Conservation (phyloP, 345 rosid species). For the Eucalyptus camaldulensis region DNA sequence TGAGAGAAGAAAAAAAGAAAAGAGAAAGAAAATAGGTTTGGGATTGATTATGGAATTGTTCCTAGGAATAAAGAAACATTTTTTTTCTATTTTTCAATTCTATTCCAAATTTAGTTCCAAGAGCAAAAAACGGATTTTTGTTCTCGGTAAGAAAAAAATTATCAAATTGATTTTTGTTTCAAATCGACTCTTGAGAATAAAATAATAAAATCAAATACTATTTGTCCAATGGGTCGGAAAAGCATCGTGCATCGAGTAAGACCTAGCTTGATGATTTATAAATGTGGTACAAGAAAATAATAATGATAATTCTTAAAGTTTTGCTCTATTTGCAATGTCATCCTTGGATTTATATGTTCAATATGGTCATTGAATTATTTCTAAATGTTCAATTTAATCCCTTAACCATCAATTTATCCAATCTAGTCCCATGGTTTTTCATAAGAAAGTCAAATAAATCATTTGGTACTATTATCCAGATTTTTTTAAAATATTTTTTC, state of each 20-base stretch:
- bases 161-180: too few relatives aligned
- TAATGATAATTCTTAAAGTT: not conserved
- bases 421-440: not conserved
- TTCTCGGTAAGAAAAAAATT: rapidly evolving
- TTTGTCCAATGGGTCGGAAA: not conserved
- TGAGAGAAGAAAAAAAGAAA: too few relatives aligned
- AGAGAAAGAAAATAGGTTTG: too few relatives aligned
- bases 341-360: rapidly evolving
- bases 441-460: not conserved
- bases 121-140: rapidly evolving
- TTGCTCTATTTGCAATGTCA: not conserved
- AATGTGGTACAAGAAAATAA: not conserved
- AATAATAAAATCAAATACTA: rapidly evolving
- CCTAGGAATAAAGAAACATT: too few relatives aligned
- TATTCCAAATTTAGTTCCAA: rapidly evolving
- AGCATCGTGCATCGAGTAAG: rapidly evolving
- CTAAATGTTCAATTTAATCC: not conserved
- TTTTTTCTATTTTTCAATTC: rapidly evolving
- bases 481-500: not conserved
- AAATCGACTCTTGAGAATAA: rapidly evolving
- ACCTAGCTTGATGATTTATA: not conserved
- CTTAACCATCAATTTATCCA: not conserved
- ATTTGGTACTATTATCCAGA: not conserved
- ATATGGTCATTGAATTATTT: not conserved
- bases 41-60: rapidly evolving